Percentiles rank a stretch among this genome's conserved stretches.
Evolutionary conservation across 1,284 basidiomycete genomes (phyloP).

Genomic region (Cutaneotrichosporon curvatum): DNA sequence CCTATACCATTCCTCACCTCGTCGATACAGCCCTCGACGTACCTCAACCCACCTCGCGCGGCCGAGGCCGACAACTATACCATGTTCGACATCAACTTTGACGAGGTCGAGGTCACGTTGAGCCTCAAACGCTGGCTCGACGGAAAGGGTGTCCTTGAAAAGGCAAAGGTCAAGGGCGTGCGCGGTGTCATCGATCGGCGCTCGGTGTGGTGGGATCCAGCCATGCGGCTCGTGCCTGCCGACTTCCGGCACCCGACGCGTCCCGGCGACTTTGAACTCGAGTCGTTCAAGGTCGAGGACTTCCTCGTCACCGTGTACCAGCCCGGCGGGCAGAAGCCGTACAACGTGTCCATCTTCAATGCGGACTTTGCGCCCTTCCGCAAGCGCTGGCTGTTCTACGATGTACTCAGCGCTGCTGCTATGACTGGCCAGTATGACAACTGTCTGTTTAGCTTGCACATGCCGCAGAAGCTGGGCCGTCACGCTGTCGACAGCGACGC

Average conservation of each 20-base stretch:
- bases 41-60: constrained; percentile 25
- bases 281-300: constrained; percentile 83
- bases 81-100: constrained; percentile 84
- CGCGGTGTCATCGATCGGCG: constrained; percentile 88
- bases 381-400: constrained; percentile 94
- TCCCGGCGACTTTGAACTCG: constrained; percentile 86
- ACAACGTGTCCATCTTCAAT: constrained; percentile 89
- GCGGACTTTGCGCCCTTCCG: constrained; percentile 80
- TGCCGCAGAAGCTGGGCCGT: constrained; percentile 89
- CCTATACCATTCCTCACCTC: constrained; percentile 36
- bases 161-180: constrained; percentile 87
- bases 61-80: constrained; percentile 57
- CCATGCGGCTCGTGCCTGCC: constrained; percentile 67
- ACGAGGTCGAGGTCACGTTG: constrained; percentile 93
- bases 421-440: constrained; percentile 98
- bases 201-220: constrained; percentile 79
- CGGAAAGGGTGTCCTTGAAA: constrained; percentile 85
- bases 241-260: constrained; percentile 66
- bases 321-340: constrained; percentile 84
- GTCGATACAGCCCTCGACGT: constrained; percentile 31
- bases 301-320: constrained; percentile 92
- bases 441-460: constrained; percentile 92
- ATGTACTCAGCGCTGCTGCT: constrained; percentile 81
- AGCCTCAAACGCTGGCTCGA: constrained; percentile 89
- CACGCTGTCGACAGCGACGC: constrained; percentile 62